Base-by-base conservation (phyloP, 352 stramenopile species). In the Lagenidium giganteum region DNA sequence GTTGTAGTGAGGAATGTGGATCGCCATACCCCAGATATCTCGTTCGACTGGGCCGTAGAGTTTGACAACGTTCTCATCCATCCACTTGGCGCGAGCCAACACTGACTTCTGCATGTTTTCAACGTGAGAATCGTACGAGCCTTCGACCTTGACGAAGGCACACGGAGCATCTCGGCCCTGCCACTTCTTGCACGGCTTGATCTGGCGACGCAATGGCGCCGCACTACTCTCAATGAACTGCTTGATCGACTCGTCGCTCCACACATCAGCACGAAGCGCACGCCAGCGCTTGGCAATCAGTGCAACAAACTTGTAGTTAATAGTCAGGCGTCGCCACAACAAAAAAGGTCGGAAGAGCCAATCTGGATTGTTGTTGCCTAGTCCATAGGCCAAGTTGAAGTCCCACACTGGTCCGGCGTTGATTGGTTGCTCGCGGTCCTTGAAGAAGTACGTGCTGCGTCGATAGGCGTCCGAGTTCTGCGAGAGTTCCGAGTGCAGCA, bases 381-480 rank as follows among this genome's bases (percentile, higher is more conserved):
- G 6, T 3, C 51, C 51, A 38, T 37, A 59, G 13, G 51, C 51
- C 18, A 59, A 34, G 31, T 59, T 59, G 25, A 59, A 47, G 14
- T 50, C 34, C 23, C 39, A 33, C 25, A 46, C 46, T 5, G 55
- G 51, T 9, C 55, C 55, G 22, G 51, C 51, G 21, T 64, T 51
- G 36, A 64, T 61, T 13, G 55, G 35, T 7, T 45, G 34, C 3
- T 51, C 23, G 13, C 55, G 55, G 33, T 64, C 51, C 40, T 64
- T 64, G 40, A 61, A 64, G 30, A 61, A 64, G 42, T 54, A 64
- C 20, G 42, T 53, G 35, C 55, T 61, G 5, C 38, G 36, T 4
- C 44, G 38, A 37, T 64, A 64, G 2, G 55, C 49, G 35, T 60
- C 49, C 36, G 48, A 29, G 47, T 64, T 64, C 17, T 57, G 40